phyloP scores from a whole-genome alignment of 768 basidiomycete genomes.

The Daedaleopsis sinensis region DNA sequence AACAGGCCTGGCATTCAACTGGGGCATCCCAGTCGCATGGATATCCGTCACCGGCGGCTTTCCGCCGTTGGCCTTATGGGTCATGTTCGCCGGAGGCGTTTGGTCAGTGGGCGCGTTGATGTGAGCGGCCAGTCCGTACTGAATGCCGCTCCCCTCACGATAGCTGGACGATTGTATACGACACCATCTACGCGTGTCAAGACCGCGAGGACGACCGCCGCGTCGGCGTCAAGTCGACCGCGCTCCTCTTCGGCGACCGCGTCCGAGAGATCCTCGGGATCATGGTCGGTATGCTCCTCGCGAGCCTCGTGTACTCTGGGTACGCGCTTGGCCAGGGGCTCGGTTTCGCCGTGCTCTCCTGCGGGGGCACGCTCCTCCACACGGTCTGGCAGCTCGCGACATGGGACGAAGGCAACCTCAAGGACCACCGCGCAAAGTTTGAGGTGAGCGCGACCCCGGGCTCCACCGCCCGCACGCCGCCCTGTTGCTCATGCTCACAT shows the following conservation, averaged over 20 bases:
- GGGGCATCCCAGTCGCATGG: constrained; percentile 54
- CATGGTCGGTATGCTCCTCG: constrained; percentile 56
- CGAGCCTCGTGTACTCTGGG: constrained; percentile 52
- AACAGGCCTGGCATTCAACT: constrained; percentile 51
- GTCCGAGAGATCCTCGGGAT: constrained; percentile 57
- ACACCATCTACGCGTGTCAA: constrained; percentile 80
- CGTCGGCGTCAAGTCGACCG: constrained; percentile 76
- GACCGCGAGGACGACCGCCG: constrained; percentile 75
- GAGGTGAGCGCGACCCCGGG: constrained; percentile 8
- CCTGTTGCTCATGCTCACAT: background rate
- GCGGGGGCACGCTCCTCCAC: constrained; percentile 48
- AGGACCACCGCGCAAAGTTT: constrained; percentile 44
- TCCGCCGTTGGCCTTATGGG: constrained; percentile 24
- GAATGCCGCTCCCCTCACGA: too few species aligned
- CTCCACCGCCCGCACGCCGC: background rate
- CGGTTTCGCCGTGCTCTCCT: constrained; percentile 46
- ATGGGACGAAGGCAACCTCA: constrained; percentile 37
- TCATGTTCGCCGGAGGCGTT: constrained; percentile 24
- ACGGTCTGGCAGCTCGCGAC: constrained; percentile 51
- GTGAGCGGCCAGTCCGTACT: constrained; percentile 9
- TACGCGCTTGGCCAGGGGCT: constrained; percentile 53
- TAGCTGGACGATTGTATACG: constrained; percentile 51
- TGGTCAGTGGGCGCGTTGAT: constrained; percentile 26
- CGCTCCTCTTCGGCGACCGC: constrained; percentile 66
- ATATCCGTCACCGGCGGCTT: constrained; percentile 39